phyloP scores from a whole-genome alignment of 495 filamentous ascomycete genomes.

The Tuber brumale region DNA sequence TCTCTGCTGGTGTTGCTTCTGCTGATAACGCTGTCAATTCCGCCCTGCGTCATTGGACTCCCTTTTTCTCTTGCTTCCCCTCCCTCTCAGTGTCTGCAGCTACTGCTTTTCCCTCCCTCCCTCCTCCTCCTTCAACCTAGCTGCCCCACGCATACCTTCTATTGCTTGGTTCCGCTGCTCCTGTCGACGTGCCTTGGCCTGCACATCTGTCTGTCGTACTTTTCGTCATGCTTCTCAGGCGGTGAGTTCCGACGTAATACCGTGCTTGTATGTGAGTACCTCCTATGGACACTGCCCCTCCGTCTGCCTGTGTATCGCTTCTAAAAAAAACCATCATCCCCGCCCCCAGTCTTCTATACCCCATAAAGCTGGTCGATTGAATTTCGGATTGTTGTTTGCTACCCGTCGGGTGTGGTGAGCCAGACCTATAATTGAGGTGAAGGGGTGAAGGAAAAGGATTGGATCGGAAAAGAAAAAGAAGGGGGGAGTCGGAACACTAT shows the following conservation, averaged over 20 bases:
- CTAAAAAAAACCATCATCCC: background rate
- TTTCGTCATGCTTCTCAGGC: constrained; percentile 34
- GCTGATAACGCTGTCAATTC: background rate
- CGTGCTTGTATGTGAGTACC: background rate
- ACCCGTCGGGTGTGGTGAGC: background rate
- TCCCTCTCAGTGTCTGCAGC: background rate
- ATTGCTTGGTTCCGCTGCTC: background rate
- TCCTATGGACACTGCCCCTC: background rate
- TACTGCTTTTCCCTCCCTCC: background rate
- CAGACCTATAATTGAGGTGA: background rate
- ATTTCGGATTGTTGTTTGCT: background rate
- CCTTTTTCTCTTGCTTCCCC: background rate
- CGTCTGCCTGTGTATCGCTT: background rate
- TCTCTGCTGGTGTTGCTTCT: background rate
- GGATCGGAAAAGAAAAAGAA: background rate
- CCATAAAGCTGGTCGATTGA: background rate
- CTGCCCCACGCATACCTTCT: background rate
- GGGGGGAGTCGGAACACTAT: background rate
- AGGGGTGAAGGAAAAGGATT: background rate
- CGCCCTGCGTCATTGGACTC: background rate
- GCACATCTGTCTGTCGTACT: constrained; percentile 17
- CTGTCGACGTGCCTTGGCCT: background rate
- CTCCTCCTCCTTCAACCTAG: background rate
- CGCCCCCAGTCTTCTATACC: background rate
- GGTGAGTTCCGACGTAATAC: constrained; percentile 20